phyloP scores from a whole-genome alignment of 73 alveolate species.

The Blepharisma japonicum region DNA sequence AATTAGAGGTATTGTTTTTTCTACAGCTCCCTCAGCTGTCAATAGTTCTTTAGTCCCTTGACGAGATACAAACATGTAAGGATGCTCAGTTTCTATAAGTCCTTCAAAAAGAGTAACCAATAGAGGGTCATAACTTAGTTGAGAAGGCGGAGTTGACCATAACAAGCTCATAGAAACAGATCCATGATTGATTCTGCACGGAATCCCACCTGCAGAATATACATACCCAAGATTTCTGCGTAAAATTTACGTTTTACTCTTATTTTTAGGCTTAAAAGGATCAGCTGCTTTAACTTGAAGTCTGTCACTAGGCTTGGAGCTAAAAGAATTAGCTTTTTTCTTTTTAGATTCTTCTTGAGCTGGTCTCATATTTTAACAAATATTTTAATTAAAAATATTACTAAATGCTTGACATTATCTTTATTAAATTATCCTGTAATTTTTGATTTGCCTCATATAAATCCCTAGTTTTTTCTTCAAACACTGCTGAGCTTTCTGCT shows the following conservation, averaged over 20 bases:
- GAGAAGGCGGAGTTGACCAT: conserved; percentile 70
- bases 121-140: conserved; percentile 87
- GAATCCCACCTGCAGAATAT: conserved; percentile 92
- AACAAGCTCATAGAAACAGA: conserved; percentile 64
- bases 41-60: conserved; percentile 79
- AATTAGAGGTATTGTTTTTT: conserved; percentile 61
- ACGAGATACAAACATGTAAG: conserved; percentile 81
- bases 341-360: conserved; percentile 11
- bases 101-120: conserved; percentile 93
- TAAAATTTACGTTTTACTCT: conserved; percentile 69
- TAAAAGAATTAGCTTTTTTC: conserved; percentile 37
- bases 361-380: too few species aligned
- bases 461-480: conserved; percentile 28
- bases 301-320: conserved; percentile 53
- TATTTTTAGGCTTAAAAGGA: conserved; percentile 69
- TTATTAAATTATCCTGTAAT: conserved; percentile 13
- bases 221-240: conserved; percentile 72
- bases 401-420: not conserved
- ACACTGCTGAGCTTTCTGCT: conserved; percentile 2
- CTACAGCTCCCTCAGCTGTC: conserved; percentile 60
- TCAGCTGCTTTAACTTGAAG: conserved; percentile 70
- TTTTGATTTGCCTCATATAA: conserved; percentile 21
- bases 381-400: too few species aligned
- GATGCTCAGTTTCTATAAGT: conserved; percentile 88
- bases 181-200: conserved; percentile 91